Evolutionary conservation across 768 basidiomycete species (phyloP).

Genomic region (Kwoniella newhampshirensis): DNA sequence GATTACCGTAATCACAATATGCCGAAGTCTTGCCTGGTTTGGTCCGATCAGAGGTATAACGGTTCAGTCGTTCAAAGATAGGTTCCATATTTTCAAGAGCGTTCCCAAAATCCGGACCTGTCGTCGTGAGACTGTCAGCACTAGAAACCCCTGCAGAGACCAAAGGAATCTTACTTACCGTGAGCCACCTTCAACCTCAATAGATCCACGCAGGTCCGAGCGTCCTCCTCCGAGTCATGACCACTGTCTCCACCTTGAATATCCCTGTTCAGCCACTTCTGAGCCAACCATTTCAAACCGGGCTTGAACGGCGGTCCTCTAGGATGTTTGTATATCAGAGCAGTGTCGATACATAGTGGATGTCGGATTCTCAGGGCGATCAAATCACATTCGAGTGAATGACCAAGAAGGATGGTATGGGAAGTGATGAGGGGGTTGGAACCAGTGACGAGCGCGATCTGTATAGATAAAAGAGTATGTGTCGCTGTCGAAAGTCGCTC

Average conservation of each 20-base stretch:
- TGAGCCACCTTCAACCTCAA: slow-evolving; percentile 75
- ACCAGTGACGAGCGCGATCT: slow-evolving; percentile 65
- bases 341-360: slow-evolving; percentile 85
- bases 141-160: too few species aligned
- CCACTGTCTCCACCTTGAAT: slow-evolving; percentile 69
- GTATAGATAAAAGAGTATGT: slow-evolving; percentile 76
- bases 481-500: slow-evolving; percentile 67
- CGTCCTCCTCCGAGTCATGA: slow-evolving; percentile 94
- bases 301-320: slow-evolving; percentile 91
- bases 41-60: slow-evolving; percentile 47
- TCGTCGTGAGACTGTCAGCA: background rate
- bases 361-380: slow-evolving; percentile 83
- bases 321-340: slow-evolving; percentile 85
- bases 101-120: slow-evolving; percentile 76
- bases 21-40: slow-evolving; percentile 59
- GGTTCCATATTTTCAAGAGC: slow-evolving; percentile 80
- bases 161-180: slow-evolving; percentile 57
- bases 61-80: slow-evolving; percentile 79
- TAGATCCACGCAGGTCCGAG: slow-evolving; percentile 80
- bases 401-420: slow-evolving; percentile 78
- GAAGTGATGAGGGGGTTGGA: slow-evolving; percentile 53
- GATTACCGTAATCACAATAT: slow-evolving; percentile 83
- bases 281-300: slow-evolving; percentile 92
- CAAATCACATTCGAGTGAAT: slow-evolving; percentile 93
- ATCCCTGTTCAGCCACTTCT: slow-evolving; percentile 85